Evolutionary conservation across 192 early-diverging fungal species (phyloP).

Genomic region (Endogone sp.): DNA sequence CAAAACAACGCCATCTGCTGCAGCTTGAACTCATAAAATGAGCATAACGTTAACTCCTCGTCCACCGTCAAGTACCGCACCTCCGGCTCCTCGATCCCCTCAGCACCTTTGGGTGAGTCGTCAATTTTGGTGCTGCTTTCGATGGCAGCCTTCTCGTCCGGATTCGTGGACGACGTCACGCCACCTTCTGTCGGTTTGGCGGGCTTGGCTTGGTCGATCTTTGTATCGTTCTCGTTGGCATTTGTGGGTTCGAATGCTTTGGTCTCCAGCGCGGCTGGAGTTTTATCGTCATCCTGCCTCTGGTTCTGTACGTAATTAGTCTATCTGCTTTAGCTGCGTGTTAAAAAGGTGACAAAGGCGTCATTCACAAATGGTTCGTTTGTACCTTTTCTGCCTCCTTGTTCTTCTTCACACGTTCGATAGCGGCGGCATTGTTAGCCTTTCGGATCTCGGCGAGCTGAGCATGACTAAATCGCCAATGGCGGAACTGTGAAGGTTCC

Average conservation of each 20-base stretch:
- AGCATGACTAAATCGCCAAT: constrained; percentile 64
- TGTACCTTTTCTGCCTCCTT: constrained; percentile 51
- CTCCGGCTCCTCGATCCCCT: constrained; percentile 19
- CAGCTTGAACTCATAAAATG: constrained; percentile 51
- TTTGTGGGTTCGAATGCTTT: neutral
- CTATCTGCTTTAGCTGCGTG: too few species aligned
- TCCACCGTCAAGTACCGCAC: constrained; percentile 37
- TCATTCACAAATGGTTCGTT: neutral
- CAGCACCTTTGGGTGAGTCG: too few species aligned
- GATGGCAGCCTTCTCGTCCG: neutral
- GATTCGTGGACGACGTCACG: too few species aligned
- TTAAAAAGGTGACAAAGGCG: neutral
- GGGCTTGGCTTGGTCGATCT: neutral
- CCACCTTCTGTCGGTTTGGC: too few species aligned
- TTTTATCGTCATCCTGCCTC: neutral
- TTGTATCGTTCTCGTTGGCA: neutral
- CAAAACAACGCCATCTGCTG: constrained; percentile 36
- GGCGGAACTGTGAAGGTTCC: constrained; percentile 58
- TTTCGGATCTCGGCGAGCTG: constrained; percentile 52
- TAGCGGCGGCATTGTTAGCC: constrained; percentile 48
- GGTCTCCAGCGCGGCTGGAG: neutral
- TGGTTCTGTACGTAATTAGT: too few species aligned
- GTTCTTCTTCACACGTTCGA: constrained; percentile 53
- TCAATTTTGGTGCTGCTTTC: constrained; percentile 13
- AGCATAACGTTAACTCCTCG: constrained; percentile 47